Percentiles rank a stretch among this genome's conserved stretches.
These are phyloP conservation scores for Neonectria magnoliae DNA, from an alignment of 2,329 filamentous ascomycete genomes.

Conservation along the genomic window DNA sequence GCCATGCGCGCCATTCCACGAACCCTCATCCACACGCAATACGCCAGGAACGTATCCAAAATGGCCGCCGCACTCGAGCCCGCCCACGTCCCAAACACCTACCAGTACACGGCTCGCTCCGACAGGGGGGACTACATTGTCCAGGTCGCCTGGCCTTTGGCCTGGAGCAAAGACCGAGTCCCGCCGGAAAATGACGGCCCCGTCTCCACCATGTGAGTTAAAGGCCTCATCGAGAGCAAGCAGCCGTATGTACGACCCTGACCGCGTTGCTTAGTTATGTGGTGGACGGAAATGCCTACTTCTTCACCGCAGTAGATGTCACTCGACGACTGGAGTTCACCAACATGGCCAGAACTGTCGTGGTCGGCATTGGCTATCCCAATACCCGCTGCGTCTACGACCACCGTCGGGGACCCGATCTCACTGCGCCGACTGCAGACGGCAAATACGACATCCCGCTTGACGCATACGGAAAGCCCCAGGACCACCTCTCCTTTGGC, in stretches of 20 bases:
- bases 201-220: slow-evolving; percentile 41
- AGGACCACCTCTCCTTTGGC: slow-evolving; percentile 45
- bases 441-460: slow-evolving; percentile 39
- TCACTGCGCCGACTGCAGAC: slow-evolving; percentile 43
- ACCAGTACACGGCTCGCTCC: slow-evolving; percentile 40
- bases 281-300: slow-evolving; percentile 49
- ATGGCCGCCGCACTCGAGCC: slow-evolving; percentile 25
- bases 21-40: not conserved
- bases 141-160: slow-evolving; percentile 45
- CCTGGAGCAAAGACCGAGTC: slow-evolving; percentile 40
- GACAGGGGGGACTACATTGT: slow-evolving; percentile 44
- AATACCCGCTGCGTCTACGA: slow-evolving; percentile 43
- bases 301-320: slow-evolving; percentile 48
- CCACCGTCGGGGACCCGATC: slow-evolving; percentile 43
- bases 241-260: not conserved
- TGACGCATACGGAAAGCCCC: slow-evolving; percentile 38
- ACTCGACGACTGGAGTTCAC: slow-evolving; percentile 39
- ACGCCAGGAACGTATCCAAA: slow-evolving; percentile 19
- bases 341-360: slow-evolving; percentile 40
- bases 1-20: not conserved
- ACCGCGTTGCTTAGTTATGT: slow-evolving; percentile 42
- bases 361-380: slow-evolving; percentile 49
- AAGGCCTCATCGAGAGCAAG: not conserved
- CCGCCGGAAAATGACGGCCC: slow-evolving; percentile 33
- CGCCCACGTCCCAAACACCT: slow-evolving; percentile 41